A percentile compares a stretch with the other conserved stretches of the same genome.
Conservation (phyloP, 139 green algal species). For the Closterium sp. region DNA sequence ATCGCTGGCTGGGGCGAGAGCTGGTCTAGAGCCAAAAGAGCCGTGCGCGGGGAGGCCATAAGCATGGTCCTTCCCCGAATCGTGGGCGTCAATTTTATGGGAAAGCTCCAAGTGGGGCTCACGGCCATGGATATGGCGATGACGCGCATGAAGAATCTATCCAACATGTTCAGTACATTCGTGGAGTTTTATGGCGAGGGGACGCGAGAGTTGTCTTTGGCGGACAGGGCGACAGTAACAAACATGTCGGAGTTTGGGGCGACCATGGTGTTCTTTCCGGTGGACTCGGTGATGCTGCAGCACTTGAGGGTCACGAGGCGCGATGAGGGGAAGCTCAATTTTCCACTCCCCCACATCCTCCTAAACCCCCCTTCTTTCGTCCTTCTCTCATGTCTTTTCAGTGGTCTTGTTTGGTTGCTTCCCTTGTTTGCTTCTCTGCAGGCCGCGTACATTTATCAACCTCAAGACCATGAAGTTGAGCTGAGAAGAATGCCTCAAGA, state of each 20-base stretch:
- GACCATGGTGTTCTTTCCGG: conserved; percentile 51
- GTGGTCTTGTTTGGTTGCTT: too few species aligned
- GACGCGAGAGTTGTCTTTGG: conserved; percentile 26
- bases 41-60: conserved; percentile 50
- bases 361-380: too few species aligned
- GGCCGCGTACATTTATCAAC: conserved; percentile 26
- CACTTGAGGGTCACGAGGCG: conserved; percentile 16
- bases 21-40: conserved; percentile 44
- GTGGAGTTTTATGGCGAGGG: conserved; percentile 46
- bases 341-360: too few species aligned
- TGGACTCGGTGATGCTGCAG: conserved; percentile 32
- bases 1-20: conserved; percentile 49
- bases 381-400: too few species aligned
- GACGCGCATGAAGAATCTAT: conserved; percentile 14
- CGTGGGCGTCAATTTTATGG: conserved; percentile 38
- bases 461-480: conserved; percentile 35
- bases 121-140: conserved; percentile 44
- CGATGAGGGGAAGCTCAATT: conserved; percentile 1
- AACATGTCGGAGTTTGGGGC: conserved; percentile 49
- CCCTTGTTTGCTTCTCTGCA: neutral
- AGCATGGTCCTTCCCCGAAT: conserved; percentile 39
- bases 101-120: conserved; percentile 2
- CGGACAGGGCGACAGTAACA: conserved; percentile 40
- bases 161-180: conserved; percentile 39
- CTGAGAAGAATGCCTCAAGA: conserved; percentile 37